These are phyloP conservation scores for Talaromyces pinophilus DNA, from an alignment of 2,329 filamentous ascomycete genomes.

Conservation along the genomic window DNA sequence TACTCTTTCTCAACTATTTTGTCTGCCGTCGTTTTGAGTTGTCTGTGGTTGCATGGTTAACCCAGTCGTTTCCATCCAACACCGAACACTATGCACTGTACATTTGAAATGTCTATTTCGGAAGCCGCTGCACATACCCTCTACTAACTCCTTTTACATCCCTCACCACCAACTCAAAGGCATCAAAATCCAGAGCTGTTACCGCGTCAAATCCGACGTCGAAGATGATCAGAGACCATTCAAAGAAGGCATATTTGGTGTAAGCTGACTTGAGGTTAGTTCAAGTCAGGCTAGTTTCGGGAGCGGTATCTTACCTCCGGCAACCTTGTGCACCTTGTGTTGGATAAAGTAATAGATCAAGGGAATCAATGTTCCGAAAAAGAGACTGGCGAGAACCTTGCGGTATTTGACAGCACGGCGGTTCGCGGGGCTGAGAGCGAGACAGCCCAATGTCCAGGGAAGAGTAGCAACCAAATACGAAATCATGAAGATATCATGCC, in stretches of 20 bases:
- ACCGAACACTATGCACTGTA: constrained; percentile 46
- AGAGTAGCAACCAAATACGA: constrained; percentile 92
- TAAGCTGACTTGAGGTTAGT: constrained; percentile 65
- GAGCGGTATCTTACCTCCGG: constrained; percentile 69
- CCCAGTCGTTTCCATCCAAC: constrained; percentile 38
- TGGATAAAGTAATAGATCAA: constrained; percentile 97
- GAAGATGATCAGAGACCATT: constrained; percentile 92
- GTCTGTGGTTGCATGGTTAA: constrained; percentile 47
- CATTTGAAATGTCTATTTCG: constrained; percentile 68
- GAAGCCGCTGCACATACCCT: constrained; percentile 98
- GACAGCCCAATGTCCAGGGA: constrained; percentile 91
- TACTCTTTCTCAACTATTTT: constrained; percentile 71
- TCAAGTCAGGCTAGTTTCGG: not conserved
- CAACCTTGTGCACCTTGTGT: constrained; percentile 92
- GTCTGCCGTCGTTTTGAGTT: constrained; percentile 51
- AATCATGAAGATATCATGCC: constrained; percentile 99
- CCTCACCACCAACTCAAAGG: constrained; percentile 82
- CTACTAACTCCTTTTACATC: constrained; percentile 88
- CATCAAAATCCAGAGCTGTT: constrained; percentile 85
- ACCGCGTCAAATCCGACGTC: constrained; percentile 97
- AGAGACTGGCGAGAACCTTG: constrained; percentile 77
- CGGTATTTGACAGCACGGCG: constrained; percentile 80
- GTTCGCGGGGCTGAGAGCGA: constrained; percentile 84
- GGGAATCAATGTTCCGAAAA: constrained; percentile 88
- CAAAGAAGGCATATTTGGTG: constrained; percentile 96